These are phyloP conservation scores for Bremia lactucae DNA, from an alignment of 352 stramenopile genomes.

Conservation along the genomic window DNA sequence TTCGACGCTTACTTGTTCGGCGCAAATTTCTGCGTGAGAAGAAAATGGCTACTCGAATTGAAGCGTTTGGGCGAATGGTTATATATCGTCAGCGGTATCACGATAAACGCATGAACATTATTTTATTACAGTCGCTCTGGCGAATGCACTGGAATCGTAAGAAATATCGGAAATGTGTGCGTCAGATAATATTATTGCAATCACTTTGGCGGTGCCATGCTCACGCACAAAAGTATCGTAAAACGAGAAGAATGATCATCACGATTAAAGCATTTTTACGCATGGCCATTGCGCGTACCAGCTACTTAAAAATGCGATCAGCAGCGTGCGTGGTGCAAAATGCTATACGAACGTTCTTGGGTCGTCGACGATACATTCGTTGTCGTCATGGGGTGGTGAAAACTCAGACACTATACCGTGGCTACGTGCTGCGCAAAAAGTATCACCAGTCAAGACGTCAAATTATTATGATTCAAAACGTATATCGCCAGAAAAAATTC, in stretches of 20 bases:
- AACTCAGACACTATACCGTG: conserved; percentile 56
- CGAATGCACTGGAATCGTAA: conserved; percentile 61
- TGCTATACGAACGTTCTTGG: conserved; percentile 59
- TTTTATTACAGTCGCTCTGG: conserved; percentile 72
- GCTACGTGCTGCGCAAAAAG: conserved; percentile 44
- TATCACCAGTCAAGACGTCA: conserved; percentile 33
- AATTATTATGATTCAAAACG: conserved; percentile 69
- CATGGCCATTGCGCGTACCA: conserved; percentile 45
- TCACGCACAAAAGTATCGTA: conserved; percentile 42
- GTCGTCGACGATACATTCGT: conserved; percentile 47
- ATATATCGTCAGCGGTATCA: conserved; percentile 59
- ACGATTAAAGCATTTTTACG: conserved; percentile 52
- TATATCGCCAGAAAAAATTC: conserved; percentile 56
- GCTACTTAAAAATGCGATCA: conserved; percentile 40
- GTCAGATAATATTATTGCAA: conserved; percentile 62
- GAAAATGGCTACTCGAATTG: conserved; percentile 82
- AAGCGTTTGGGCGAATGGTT: conserved; percentile 75
- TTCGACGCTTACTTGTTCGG: conserved; percentile 64
- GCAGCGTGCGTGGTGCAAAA: conserved; percentile 58
- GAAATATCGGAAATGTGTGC: conserved; percentile 33
- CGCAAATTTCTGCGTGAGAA: conserved; percentile 74
- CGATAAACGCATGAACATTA: conserved; percentile 50
- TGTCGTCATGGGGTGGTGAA: conserved; percentile 52
- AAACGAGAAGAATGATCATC: conserved; percentile 50
- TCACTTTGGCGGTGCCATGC: conserved; percentile 67